Conservation (phyloP, 1,139 yeast genomes). For the Sugiyamaella grinbergsii region DNA sequence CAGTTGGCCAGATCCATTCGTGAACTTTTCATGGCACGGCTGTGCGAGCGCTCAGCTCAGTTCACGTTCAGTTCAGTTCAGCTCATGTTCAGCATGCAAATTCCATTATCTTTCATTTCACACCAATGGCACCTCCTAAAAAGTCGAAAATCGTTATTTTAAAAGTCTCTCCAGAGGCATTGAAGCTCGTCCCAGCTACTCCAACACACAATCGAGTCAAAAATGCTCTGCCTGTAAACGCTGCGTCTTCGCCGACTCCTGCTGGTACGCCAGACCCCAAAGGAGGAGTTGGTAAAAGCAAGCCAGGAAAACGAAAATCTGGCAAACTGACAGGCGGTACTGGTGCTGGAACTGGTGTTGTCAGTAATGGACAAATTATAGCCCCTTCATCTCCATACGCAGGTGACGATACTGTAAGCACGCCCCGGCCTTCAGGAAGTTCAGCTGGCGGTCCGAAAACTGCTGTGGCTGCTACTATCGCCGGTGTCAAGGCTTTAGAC, state of each 20-base stretch:
- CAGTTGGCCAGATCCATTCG: too few relatives aligned
- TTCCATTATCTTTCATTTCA: not conserved
- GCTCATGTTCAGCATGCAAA: not conserved
- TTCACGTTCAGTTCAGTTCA: too few relatives aligned
- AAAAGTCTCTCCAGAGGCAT: slow-evolving; percentile 34
- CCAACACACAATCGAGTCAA: slow-evolving; percentile 13
- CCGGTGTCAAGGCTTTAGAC: slow-evolving; percentile 46
- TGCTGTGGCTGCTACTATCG: slow-evolving; percentile 28
- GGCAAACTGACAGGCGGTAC: slow-evolving; percentile 5
- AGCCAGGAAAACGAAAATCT: slow-evolving; percentile 8
- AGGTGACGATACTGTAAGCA: slow-evolving; percentile 19
- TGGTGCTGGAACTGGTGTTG: slow-evolving; percentile 8
- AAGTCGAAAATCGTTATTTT: slow-evolving; percentile 37
- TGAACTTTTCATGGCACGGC: too few relatives aligned
- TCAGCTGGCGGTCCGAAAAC: slow-evolving; percentile 25
- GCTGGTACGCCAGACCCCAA: slow-evolving; percentile 19
- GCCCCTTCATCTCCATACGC: slow-evolving; percentile 21
- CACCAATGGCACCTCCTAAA: slow-evolving; percentile 4
- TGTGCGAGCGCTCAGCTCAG: too few relatives aligned
- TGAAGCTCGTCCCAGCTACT: slow-evolving; percentile 29
- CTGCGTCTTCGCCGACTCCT: slow-evolving; percentile 17
- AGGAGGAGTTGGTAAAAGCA: slow-evolving; percentile 10
- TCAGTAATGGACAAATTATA: not conserved
- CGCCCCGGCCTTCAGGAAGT: slow-evolving; percentile 15
- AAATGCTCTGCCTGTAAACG: not conserved